These are phyloP conservation scores for Fraxinus ornus DNA, from an alignment of 305 asterid species.

Conservation along the genomic window DNA sequence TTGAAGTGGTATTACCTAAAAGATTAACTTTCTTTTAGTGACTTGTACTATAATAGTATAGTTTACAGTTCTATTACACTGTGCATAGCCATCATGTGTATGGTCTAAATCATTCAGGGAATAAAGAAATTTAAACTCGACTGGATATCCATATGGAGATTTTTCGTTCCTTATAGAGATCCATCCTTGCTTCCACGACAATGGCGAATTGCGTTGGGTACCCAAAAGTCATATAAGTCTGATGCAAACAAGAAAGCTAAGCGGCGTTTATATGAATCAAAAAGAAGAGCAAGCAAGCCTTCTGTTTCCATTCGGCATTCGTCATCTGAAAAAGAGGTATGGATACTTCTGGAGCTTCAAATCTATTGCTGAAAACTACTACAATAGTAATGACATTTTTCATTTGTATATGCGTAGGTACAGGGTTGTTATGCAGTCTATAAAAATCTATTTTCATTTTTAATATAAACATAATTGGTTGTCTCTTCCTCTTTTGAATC, in stretches of 20 bases:
- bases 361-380: not conserved
- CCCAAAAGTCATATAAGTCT: constrained; percentile 87
- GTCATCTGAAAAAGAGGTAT: constrained; percentile 75
- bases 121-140: constrained; percentile 82
- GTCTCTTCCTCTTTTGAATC: constrained; percentile 9
- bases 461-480: not conserved
- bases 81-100: constrained; percentile 3
- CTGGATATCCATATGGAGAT: constrained; percentile 91
- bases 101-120: constrained; percentile 55
- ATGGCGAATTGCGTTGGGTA: constrained; percentile 92
- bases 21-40: constrained; percentile 18
- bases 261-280: constrained; percentile 61
- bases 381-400: constrained; percentile 4
- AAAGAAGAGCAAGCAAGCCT: constrained; percentile 59
- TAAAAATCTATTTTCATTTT: constrained; percentile 9
- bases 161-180: constrained; percentile 86
- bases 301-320: constrained; percentile 53
- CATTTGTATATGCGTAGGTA: constrained; percentile 16
- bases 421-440: constrained; percentile 3
- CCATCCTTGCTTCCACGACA: constrained; percentile 95
- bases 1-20: constrained; percentile 59
- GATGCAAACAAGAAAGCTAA: constrained; percentile 72
- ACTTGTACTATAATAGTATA: too few species aligned
- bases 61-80: constrained; percentile 1
- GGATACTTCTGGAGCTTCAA: constrained; percentile 16